Evolutionary conservation across 169 alveolate species (phyloP).

Genomic region (Neospora caninum): DNA sequence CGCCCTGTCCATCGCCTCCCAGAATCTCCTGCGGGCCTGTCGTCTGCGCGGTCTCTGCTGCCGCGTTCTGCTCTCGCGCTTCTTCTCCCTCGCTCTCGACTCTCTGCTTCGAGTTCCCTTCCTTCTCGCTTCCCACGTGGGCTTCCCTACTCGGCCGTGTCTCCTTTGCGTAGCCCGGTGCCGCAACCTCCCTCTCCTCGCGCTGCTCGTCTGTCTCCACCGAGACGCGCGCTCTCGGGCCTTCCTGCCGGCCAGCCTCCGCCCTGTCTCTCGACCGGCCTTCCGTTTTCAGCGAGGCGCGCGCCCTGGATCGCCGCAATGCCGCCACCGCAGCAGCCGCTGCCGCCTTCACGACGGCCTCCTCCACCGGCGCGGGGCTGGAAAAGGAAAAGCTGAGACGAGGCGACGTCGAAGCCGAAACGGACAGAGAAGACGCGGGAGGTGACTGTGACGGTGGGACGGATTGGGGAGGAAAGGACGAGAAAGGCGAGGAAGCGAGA

Average conservation of each 20-base stretch:
- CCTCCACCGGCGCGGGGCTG: neutral
- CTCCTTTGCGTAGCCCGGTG: neutral
- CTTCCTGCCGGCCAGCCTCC: neutral
- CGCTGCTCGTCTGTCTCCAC: neutral
- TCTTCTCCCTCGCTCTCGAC: neutral
- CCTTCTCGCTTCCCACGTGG: neutral
- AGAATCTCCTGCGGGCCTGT: neutral
- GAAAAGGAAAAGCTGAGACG: neutral
- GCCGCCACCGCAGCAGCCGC: slow-evolving; percentile 29
- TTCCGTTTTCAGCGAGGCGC: neutral
- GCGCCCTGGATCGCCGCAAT: neutral
- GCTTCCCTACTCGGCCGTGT: neutral
- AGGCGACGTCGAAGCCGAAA: neutral
- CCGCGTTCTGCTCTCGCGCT: neutral
- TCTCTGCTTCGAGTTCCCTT: neutral
- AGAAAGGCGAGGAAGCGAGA: neutral
- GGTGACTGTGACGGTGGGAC: neutral
- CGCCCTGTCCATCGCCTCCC: neutral
- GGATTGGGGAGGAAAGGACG: neutral
- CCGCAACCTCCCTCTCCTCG: neutral
- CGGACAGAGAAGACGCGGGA: neutral
- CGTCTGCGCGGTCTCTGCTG: neutral
- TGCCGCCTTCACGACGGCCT: neutral
- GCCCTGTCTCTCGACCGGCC: neutral
- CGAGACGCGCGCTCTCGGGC: neutral